Evolutionary conservation across 2,329 filamentous ascomycete genomes (phyloP), one percentile per base, ranked within the genome.

Genomic region (Botrytis elliptica): DNA sequence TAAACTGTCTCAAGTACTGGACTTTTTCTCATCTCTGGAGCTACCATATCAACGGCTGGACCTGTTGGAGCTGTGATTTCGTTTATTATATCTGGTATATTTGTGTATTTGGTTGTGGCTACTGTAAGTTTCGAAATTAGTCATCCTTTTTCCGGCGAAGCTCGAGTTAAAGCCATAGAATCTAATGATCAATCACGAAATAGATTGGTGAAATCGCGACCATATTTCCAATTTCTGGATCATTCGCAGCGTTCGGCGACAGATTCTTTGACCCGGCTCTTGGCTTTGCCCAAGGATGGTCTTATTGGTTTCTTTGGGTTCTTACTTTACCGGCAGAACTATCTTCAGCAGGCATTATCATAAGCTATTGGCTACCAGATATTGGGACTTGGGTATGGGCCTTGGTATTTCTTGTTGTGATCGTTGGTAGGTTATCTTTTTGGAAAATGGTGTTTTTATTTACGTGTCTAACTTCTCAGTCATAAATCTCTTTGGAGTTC

Each of bases 191-290:
- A 8, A 52, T 8, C 33, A 36, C 10, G 4, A 22, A 33, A 14
- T 40, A 57, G 66, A 69, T 69, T 59, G 66, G 66, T n/a, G 66
- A 69, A 20, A 69, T 69, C 10, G 66, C 66, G 5, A 69, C 49
- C 14, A 57, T 69, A 38, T 69, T 69, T 57, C 66, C 49, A 22
- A 22, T 69, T 44, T 69, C 49, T 9, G 92, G 92, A 7, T 89
- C 90, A 0, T 93, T 94, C 78, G 89, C 90, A n/a, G 88, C 88
- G 16, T 86, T 93, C 52, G 90, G 90, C 0, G 89, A 92, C 76
- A 87, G 92, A 16, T 91, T 94, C 76, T 89, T 93, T 49, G 91
- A 93, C 80, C 89, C 89, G 78, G 90, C 90, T 0, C 90, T 93
- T 77, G 89, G 88, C 14, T 88, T 91, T 59, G 90, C 90, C 1